Base-by-base conservation (phyloP, 768 basidiomycete genomes). In the Termitomyces sp. region DNA sequence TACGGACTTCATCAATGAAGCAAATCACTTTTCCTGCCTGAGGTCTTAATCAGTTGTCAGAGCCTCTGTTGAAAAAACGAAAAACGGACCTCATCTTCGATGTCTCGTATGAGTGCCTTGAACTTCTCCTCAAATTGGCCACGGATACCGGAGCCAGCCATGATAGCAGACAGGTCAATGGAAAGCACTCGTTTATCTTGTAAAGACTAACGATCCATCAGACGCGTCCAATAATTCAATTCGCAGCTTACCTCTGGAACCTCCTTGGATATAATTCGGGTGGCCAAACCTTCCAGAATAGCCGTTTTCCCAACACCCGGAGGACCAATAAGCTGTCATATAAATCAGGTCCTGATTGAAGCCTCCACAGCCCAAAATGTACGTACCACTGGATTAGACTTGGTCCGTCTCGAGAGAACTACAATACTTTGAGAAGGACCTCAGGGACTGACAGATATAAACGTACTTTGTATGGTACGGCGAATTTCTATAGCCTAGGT, bases 51-150 rank as follows among this genome's bases (percentile, higher is more conserved):
- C 7, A 51, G 26, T 26, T 56, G 28, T 18, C 20, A 53, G 57
- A 63, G 53, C 18, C 10, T 32, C 69, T 32, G 0, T 26, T n/a
- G 18, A 61, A 14, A 26, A 38, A 50, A 7, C 14, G 1, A 32
- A 71, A 66, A 44, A 38, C 78, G 50, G 55, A 81, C 85, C 76
- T 93, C 89, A 13, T 86, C 90, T 69, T 95, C 93, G 58, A 97
- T 95, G 67, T 97, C 94, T 30, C 82, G 82, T n/a, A 96, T 76
- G 1, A 97, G 77, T 0, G 86, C 88, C 70, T 95, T 95, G 81
- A 95, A 95, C 65, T 93, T 93, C 70, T 93, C 92, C 65, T 97
- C 94, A 55, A 95, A 95, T 64, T 94, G 91, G 2, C 94, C 94
- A 44, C 94, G 85, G 55, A 96, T 89, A 0, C 93, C 93, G 1